Evolutionary conservation across 1,139 yeast genomes (phyloP), one percentile per base, ranked within the genome.

Genomic region (Zygoascus meyerae): DNA sequence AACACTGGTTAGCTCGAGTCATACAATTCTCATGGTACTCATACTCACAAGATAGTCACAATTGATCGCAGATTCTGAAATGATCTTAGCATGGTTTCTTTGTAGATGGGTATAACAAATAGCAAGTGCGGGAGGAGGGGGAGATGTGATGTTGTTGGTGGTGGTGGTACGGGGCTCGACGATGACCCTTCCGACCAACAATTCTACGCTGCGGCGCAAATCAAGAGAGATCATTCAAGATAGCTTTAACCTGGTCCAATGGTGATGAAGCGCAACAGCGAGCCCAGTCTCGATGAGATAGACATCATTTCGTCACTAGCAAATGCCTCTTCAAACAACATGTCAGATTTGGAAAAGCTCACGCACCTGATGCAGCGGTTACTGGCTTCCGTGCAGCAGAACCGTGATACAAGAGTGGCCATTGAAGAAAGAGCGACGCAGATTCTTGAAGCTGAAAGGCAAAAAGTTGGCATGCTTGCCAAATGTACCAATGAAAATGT

Each of bases 21-120:
- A 29, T 10, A 32, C 26, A 17, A n/a, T 8, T 12, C 10, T 17
- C 15, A 9, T 34, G 9, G 15, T 9, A 44, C 45, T 12, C 51
- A 47, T 17, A 48, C 64, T 32, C 56, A 59, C 62, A 61, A 61
- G 8, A 61, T 50, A 7, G 65, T 61, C 14, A 60, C 56, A 26
- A 58, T 47, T 16, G 60, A 59, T 47, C 57, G 50, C 38, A 60
- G 50, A 29, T 59, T 53, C 43, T 57, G 63, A 30, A 55, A 52
- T 14, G 61, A 51, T 42, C 55, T 48, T 7, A 60, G 50, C 65
- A 61, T 61, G 9, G 35, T 45, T 36, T 15, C 28, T 21, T 33
- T 28, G 16, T 17, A 21, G 4, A 7, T 21, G 26, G 26, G 26
- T 21, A 21, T 21, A 21, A 21, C 26, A 5, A 7, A 7, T 21